Base-by-base conservation (phyloP, 148 eudicot genomes). In the Camellia japonica region DNA sequence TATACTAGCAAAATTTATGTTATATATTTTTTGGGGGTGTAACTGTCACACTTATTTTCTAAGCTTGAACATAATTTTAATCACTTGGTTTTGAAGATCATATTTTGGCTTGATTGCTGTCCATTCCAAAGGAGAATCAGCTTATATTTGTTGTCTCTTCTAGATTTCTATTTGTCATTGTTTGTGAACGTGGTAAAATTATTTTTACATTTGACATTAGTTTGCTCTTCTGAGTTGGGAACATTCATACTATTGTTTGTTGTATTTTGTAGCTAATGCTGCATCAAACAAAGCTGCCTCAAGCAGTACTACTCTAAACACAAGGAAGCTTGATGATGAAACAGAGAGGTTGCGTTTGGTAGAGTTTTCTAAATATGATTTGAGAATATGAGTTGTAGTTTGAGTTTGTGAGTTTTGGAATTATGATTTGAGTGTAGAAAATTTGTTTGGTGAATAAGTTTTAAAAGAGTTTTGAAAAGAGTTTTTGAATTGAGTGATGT, bases 261-360 rank as follows among this genome's bases (percentile, higher is more conserved):
- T 58, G 43, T 82, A 38, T 71, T 5, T 64, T 87, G 85, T 89
- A 93, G 97, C 96, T 55, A 83, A 78, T 83, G 97, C 97, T 61
- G 95, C 94, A 58, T 71, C 93, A 67, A 93, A 93, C 88, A 93
- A 84, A 84, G 97, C 96, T 81, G 95, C 97, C 73, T 89, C 94
- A 44, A 93, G 93, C 63, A 77, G 96, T 75, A 92, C 97, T 49
- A 54, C 97, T 42, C 77, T 93, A 84, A 93, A 93, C 84, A 93
- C 94, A 20, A 83, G 96, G 80, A 93, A 93, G 83, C 91, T 93
- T 76, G 97, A 93, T 86, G 97, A 93, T 13, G 97, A 93, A 83
- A 92, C 95, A 15, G 97, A 93, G 70, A 30, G 38, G 38, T 30
- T 30, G 38, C 38, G 38, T 30, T 30, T 30, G 38, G 38, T 30